phyloP scores from a whole-genome alignment of 164 flowering plant genomes.

The Brasenia schreberi region DNA sequence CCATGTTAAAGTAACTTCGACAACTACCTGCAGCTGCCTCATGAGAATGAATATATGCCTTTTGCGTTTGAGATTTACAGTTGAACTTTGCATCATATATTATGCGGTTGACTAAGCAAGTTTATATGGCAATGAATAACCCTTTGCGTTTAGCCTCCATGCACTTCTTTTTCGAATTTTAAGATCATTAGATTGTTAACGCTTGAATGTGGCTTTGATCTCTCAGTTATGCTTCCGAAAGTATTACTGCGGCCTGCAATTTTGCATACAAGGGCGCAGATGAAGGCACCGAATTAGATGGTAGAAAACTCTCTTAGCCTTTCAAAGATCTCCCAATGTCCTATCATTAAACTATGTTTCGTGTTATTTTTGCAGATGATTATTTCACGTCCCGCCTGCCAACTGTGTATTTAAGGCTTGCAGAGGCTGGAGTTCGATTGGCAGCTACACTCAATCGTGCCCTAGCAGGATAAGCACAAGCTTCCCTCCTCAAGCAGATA shows the following conservation, averaged over 20 bases:
- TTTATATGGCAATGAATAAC: too few relatives aligned
- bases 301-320: constrained; percentile 14
- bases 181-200: background rate
- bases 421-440: constrained; percentile 75
- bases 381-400: constrained; percentile 63
- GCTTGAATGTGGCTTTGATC: background rate
- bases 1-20: too few relatives aligned
- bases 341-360: too few relatives aligned
- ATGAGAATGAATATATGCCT: too few relatives aligned
- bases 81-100: too few relatives aligned
- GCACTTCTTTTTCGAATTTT: too few relatives aligned
- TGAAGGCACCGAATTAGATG: constrained; percentile 53
- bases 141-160: too few relatives aligned
- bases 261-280: constrained; percentile 69
- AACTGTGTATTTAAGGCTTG: constrained; percentile 40
- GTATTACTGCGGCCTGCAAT: constrained; percentile 47
- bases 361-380: constrained; percentile 38
- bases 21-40: too few relatives aligned
- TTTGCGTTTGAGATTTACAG: too few relatives aligned
- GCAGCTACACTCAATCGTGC: constrained; percentile 79
- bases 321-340: background rate
- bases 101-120: too few relatives aligned
- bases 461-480: constrained; percentile 23
- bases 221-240: constrained; percentile 78
- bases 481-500: background rate